These are phyloP conservation scores for Galerina marginata DNA, from an alignment of 768 basidiomycete genomes.

Conservation along the genomic window DNA sequence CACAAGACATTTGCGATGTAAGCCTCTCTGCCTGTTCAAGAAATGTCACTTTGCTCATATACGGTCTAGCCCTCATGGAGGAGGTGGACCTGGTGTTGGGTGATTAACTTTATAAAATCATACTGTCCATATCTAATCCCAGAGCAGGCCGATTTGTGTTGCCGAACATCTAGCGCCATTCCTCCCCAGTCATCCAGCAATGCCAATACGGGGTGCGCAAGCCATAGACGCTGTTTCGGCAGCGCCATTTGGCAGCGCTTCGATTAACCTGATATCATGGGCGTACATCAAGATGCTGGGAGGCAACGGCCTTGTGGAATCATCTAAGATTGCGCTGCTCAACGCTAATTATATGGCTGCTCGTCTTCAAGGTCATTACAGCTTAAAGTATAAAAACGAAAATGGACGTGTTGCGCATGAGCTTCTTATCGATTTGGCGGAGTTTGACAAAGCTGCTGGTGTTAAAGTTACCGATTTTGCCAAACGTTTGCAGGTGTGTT, in stretches of 20 bases:
- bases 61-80: slow-evolving; percentile 83
- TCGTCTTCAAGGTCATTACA: slow-evolving; percentile 85
- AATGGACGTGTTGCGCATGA: slow-evolving; percentile 96
- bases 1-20: slow-evolving; percentile 98
- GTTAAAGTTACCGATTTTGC: slow-evolving; percentile 96
- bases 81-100: slow-evolving; percentile 97
- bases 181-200: slow-evolving; percentile 85
- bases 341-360: slow-evolving; percentile 98
- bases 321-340: slow-evolving; percentile 86
- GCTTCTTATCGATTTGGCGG: slow-evolving; percentile 91
- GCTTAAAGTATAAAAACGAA: slow-evolving; percentile 84
- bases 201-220: slow-evolving; percentile 66
- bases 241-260: slow-evolving; percentile 93
- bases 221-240: slow-evolving; percentile 90
- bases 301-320: slow-evolving; percentile 83
- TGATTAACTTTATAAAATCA: slow-evolving; percentile 28
- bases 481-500: slow-evolving; percentile 84
- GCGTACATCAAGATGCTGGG: slow-evolving; percentile 99
- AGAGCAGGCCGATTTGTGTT: slow-evolving; percentile 83
- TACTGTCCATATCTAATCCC: slow-evolving; percentile 12
- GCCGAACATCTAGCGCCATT: slow-evolving; percentile 94
- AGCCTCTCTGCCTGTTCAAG: slow-evolving; percentile 28
- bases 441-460: slow-evolving; percentile 90
- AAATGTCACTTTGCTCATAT: slow-evolving; percentile 3
- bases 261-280: slow-evolving; percentile 96